phyloP scores from a whole-genome alignment of 371 early-diverging fungal genomes.

The Saksenaea oblongispora region DNA sequence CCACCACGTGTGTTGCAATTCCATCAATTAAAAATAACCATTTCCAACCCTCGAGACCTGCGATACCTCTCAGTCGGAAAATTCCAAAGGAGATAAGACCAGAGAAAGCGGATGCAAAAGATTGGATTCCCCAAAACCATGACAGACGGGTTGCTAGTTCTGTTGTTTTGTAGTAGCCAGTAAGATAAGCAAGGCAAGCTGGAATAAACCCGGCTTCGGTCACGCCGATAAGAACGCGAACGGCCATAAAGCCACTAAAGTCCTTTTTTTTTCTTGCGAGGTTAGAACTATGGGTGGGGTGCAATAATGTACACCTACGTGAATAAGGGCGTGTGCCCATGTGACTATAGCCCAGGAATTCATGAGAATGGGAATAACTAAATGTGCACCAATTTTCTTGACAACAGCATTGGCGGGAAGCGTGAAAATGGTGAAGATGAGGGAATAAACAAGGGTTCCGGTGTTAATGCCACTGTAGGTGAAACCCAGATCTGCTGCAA shows the following conservation, averaged over 20 bases:
- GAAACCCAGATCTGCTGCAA: conserved; percentile 42
- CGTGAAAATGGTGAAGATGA: conserved; percentile 39
- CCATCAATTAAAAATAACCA: conserved; percentile 62
- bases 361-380: conserved; percentile 65
- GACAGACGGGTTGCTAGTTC: conserved; percentile 59
- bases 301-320: conserved; percentile 13
- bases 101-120: conserved; percentile 59
- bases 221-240: conserved; percentile 33
- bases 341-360: conserved; percentile 60
- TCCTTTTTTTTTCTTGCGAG: conserved; percentile 10
- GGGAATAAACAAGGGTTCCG: conserved; percentile 32
- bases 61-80: conserved; percentile 53
- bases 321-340: conserved; percentile 37
- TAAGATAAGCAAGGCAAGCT: conserved; percentile 56
- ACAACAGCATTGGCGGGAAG: conserved; percentile 52
- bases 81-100: conserved; percentile 62
- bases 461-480: conserved; percentile 39
- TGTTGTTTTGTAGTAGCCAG: conserved; percentile 57
- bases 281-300: background rate
- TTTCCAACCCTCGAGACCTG: conserved; percentile 60
- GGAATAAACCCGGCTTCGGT: conserved; percentile 65
- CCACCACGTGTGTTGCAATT: conserved; percentile 49
- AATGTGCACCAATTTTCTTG: conserved; percentile 54
- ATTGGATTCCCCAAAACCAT: conserved; percentile 62
- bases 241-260: conserved; percentile 24